Evolutionary conservation across 179 eudicot species (phyloP), one percentile per base, ranked within the genome.

Genomic region (Heliamphora pulchella): DNA sequence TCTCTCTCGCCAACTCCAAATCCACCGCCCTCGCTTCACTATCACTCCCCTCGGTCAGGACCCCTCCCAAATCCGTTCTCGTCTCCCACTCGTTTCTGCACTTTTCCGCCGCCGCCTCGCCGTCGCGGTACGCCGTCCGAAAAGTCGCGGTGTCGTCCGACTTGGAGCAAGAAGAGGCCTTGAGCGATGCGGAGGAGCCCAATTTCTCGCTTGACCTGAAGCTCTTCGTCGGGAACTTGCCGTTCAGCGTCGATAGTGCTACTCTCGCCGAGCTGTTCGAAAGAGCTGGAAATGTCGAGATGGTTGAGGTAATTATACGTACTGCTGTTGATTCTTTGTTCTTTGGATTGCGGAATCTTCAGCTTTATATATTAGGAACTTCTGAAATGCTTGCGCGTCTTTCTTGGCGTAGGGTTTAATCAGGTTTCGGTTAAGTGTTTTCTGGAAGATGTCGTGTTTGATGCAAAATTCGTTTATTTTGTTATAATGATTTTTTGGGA

Each of bases 141-240:
- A 78, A 80, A 5, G 85, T 91, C 6, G 88, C 90, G 0, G 78
- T 91, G 64, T 88, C 92, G 0, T 81, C 93, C 1, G 95, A 91
- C 61, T 87, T 81, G 43, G 92, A 84, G 5, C 89, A 86, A 70
- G 90, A 84, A 44, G 87, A 86, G 83, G 88, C 71, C 18, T 22
- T 68, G 58, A 74, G 71, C 48, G 89, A 80, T 5, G 86, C 80
- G 0, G 85, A 65, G 22, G 78, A 66, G 9, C 82, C 80, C 8
- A 74, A 64, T 4, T 96, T 90, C 83, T 86, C 98, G 0, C 91
- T 91, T 14, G 96, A 90, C 83, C 83, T 88, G 39, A 96, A 92
- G 73, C 86, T 96, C 63, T 96, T 96, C 51, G 99, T 96, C 1
- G 98, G 99, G 22, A 96, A 96, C 77, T 84, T 96, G 61, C 94